phyloP scores from a whole-genome alignment of 1,139 yeast species.

The Suhomyces bolitotheri region DNA sequence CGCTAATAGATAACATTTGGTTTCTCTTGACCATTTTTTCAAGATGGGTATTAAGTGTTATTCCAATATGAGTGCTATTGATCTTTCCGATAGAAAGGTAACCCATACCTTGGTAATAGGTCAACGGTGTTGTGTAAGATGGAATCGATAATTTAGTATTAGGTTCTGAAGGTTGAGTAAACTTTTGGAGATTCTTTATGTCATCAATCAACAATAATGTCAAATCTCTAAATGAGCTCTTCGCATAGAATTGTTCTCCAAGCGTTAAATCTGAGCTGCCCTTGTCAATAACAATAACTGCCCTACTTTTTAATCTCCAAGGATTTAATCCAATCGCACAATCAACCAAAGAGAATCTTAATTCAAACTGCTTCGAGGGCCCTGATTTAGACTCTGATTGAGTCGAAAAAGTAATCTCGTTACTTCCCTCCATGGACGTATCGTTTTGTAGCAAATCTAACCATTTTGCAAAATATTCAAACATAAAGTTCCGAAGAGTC shows the following conservation, averaged over 20 bases:
- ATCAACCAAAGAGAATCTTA: constrained; percentile 51
- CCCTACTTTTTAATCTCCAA: constrained; percentile 54
- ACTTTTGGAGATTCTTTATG: constrained; percentile 27
- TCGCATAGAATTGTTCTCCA: constrained; percentile 36
- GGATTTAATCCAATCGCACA: constrained; percentile 62
- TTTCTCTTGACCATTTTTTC: constrained; percentile 24
- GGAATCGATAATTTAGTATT: constrained; percentile 9
- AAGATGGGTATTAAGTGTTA: constrained; percentile 33
- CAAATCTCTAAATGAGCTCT: constrained; percentile 47
- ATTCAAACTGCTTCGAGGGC: constrained; percentile 21
- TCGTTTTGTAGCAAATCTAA: constrained; percentile 20
- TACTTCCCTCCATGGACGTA: no score
- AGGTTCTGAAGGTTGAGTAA: constrained; percentile 17
- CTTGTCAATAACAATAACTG: constrained; percentile 49
- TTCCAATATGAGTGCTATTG: constrained; percentile 43
- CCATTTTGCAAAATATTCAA: constrained; percentile 64
- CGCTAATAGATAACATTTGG: constrained; percentile 22
- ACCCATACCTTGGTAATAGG: constrained; percentile 32
- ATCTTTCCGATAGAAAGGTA: constrained; percentile 47
- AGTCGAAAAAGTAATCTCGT: no score
- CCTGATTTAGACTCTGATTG: no score
- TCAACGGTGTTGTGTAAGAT: constrained; percentile 13
- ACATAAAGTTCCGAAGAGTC: constrained; percentile 41
- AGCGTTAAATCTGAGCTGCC: constrained; percentile 53
- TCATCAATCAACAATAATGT: constrained; percentile 62